Evolutionary conservation across 176 grass and related monocot species (phyloP), one percentile per base, ranked within the genome.

Genomic region (Oryza rufipogon): DNA sequence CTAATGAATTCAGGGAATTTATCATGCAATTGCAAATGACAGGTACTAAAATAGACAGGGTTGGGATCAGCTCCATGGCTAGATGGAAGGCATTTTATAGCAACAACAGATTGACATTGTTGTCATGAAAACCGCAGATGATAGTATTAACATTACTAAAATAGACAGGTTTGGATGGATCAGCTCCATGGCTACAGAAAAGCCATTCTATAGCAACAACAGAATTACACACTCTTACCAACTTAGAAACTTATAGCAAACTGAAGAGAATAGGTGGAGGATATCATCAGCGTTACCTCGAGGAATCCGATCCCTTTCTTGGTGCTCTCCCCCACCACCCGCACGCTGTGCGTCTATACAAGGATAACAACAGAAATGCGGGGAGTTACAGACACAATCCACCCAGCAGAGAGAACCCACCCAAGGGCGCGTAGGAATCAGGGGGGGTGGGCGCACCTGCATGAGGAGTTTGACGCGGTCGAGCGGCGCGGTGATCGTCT

Each of bases 401-500:
- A n/a, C n/a, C n/a, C n/a, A n/a, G n/a, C n/a, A n/a, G n/a, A n/a
- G n/a, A n/a, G n/a, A n/a, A n/a, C n/a, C n/a, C n/a, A n/a, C n/a
- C n/a, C n/a, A n/a, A n/a, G n/a, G n/a, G n/a, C n/a, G n/a, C n/a
- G n/a, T n/a, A n/a, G n/a, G n/a, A n/a, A n/a, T n/a, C n/a, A n/a
- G n/a, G n/a, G n/a, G n/a, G n/a, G n/a, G n/a, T n/a, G n/a, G n/a
- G n/a, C n/a, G n/a, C n/a, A n/a, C 94, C 94, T 98, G 96, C 96
- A 98, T 98, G 80, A 98, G 96, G 34, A 98, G 84, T 86, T 98
- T 98, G 82, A 92, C 89, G 68, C 96, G 96, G 80, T 98, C 96
- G 64, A 98, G 89, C 12, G 93, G 96, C n/a, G 96, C 93, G 14
- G 96, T 98, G 42, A 95, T 39, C 9, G 93, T 92, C 89, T 95